Conservation (phyloP, 768 basidiomycete species). For the Agaricus blazei region DNA sequence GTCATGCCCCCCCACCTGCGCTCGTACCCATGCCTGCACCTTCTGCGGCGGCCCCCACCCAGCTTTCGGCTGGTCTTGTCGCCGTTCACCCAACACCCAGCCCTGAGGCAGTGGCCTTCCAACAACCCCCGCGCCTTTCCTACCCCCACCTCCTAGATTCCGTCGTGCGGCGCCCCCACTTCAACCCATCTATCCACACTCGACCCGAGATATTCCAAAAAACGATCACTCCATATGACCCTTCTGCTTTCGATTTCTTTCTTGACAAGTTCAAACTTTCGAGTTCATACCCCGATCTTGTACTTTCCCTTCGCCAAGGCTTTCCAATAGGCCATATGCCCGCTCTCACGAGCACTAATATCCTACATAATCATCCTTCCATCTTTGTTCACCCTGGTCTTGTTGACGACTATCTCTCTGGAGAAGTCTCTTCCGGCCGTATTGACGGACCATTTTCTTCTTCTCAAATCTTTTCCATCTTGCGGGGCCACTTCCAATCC, state of each 20-base stretch:
- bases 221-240: conserved; percentile 26
- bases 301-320: conserved; percentile 22
- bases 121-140: background rate
- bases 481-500: conserved; percentile 24
- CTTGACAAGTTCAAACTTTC: background rate
- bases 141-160: conserved; percentile 17
- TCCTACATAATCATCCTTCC: conserved; percentile 19
- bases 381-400: conserved; percentile 2
- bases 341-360: conserved; percentile 11
- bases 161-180: conserved; percentile 13
- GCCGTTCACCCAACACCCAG: background rate
- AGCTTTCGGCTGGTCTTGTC: conserved; percentile 23
- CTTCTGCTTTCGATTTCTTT: conserved; percentile 23
- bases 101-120: conserved; percentile 1
- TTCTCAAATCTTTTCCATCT: conserved; percentile 12
- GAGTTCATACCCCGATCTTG: conserved; percentile 22
- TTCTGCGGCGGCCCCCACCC: conserved; percentile 20
- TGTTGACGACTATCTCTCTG: conserved; percentile 15
- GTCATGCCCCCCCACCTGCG: background rate
- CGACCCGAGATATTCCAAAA: conserved; percentile 18
- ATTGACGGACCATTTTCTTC: conserved; percentile 23
- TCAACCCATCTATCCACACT: background rate
- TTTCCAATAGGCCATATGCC: conserved; percentile 31
- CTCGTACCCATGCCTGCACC: conserved; percentile 16
- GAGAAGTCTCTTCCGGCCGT: conserved; percentile 15